Evolutionary conservation across 169 alveolate species (phyloP).

Genomic region (Plasmodium gaboni): DNA sequence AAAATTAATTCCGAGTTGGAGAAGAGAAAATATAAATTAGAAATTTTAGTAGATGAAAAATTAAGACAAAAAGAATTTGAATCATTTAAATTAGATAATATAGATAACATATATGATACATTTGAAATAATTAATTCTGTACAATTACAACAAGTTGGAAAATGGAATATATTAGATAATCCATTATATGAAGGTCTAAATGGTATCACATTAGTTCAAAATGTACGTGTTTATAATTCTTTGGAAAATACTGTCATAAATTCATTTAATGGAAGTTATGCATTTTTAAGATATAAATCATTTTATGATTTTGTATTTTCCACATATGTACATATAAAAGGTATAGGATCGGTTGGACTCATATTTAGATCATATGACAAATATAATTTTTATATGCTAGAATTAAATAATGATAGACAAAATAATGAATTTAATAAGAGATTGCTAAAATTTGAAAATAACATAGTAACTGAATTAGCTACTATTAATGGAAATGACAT

Average conservation of each 20-base stretch:
- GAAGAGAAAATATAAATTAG: slow-evolving; percentile 66
- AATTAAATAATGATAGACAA: slow-evolving; percentile 77
- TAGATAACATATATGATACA: slow-evolving; percentile 25
- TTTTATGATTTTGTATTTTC: slow-evolving; percentile 82
- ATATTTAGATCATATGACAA: slow-evolving; percentile 85
- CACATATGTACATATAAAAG: slow-evolving; percentile 80
- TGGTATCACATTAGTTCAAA: slow-evolving; percentile 53
- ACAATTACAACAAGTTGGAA: slow-evolving; percentile 76
- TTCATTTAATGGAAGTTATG: slow-evolving; percentile 81
- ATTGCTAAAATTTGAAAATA: slow-evolving; percentile 88
- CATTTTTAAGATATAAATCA: slow-evolving; percentile 80
- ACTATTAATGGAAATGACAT: slow-evolving; percentile 84
- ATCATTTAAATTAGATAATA: slow-evolving; percentile 34
- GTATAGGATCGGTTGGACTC: slow-evolving; percentile 86
- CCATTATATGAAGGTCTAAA: slow-evolving; percentile 66
- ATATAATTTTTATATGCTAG: slow-evolving; percentile 84
- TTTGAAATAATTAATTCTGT: slow-evolving; percentile 47
- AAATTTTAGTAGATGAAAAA: slow-evolving; percentile 48
- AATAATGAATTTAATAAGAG: slow-evolving; percentile 87
- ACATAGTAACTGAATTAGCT: slow-evolving; percentile 89
- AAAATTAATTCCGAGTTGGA: slow-evolving; percentile 64
- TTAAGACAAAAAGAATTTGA: slow-evolving; percentile 67
- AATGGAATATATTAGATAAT: slow-evolving; percentile 71
- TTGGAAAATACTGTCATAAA: not conserved
- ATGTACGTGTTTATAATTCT: slow-evolving; percentile 75